These are phyloP conservation scores for Galerina sulciceps DNA, from an alignment of 768 basidiomycete species.

Conservation along the genomic window DNA sequence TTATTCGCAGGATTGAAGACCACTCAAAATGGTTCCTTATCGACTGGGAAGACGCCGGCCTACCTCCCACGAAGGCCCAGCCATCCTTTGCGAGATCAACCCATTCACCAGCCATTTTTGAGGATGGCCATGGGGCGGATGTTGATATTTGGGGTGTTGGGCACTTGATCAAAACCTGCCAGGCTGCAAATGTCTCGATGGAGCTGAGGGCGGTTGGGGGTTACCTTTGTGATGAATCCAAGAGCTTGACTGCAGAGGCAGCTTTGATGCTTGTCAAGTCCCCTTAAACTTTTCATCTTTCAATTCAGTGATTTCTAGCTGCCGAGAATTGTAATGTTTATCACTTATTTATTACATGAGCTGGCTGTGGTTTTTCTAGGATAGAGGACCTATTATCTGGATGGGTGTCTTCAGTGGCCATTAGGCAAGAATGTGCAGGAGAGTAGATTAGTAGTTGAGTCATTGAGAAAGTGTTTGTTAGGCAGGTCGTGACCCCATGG, in stretches of 20 bases:
- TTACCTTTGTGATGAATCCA: slow-evolving; percentile 2
- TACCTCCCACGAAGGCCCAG: slow-evolving; percentile 18
- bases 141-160: slow-evolving; percentile 37
- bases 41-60: slow-evolving; percentile 34
- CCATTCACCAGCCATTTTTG: slow-evolving; percentile 27
- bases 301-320: too few relatives aligned
- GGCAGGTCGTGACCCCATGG: too few relatives aligned
- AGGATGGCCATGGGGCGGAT: slow-evolving; percentile 31
- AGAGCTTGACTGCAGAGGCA: background rate
- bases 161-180: slow-evolving; percentile 13
- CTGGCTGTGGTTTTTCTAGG: too few relatives aligned
- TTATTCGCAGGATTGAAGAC: slow-evolving; percentile 25
- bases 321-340: too few relatives aligned
- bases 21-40: slow-evolving; percentile 30
- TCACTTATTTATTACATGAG: too few relatives aligned
- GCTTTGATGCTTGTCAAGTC: background rate
- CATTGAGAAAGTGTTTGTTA: too few relatives aligned
- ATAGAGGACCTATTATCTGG: too few relatives aligned
- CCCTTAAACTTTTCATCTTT: too few relatives aligned
- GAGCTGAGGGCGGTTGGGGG: slow-evolving; percentile 1
- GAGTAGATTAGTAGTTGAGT: too few relatives aligned
- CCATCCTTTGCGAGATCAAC: slow-evolving; percentile 8
- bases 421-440: too few relatives aligned
- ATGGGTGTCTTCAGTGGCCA: too few relatives aligned
- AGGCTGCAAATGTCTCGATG: background rate